phyloP scores from a whole-genome alignment of 2,329 filamentous ascomycete species.

The Penicillium janthinellum region DNA sequence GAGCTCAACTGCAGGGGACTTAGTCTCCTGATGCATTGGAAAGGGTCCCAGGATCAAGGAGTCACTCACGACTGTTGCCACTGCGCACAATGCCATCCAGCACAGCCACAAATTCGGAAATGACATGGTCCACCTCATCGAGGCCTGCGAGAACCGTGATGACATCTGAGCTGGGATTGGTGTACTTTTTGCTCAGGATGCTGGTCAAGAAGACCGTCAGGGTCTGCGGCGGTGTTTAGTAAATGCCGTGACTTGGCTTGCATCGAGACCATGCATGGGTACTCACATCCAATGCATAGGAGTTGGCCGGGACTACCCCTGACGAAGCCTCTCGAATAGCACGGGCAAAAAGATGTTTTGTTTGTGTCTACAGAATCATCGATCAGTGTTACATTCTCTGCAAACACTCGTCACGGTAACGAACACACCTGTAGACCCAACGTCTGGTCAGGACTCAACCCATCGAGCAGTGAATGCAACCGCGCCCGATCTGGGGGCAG shows the following conservation, averaged over 20 bases:
- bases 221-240: slow-evolving; percentile 63
- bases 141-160: slow-evolving; percentile 87
- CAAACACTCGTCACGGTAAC: not conserved
- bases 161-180: slow-evolving; percentile 92
- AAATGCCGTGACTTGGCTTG: slow-evolving; percentile 21
- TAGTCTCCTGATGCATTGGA: not conserved
- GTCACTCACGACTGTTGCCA: slow-evolving; percentile 65
- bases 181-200: slow-evolving; percentile 85
- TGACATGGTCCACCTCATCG: slow-evolving; percentile 81
- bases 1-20: slow-evolving; percentile 60
- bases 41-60: not conserved
- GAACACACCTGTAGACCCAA: slow-evolving; percentile 67
- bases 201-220: slow-evolving; percentile 83
- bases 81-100: slow-evolving; percentile 82
- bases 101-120: slow-evolving; percentile 82
- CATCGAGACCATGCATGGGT: not conserved
- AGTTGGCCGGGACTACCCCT: slow-evolving; percentile 62
- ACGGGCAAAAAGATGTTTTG: slow-evolving; percentile 74
- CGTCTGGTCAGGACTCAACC: slow-evolving; percentile 72
- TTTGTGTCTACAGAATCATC: slow-evolving; percentile 55
- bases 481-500: slow-evolving; percentile 74
- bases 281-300: slow-evolving; percentile 81
- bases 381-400: not conserved
- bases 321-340: slow-evolving; percentile 70
- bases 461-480: slow-evolving; percentile 68